A percentile compares a stretch with the other conserved stretches of the same genome.
These are phyloP conservation scores for Paramecium tetraurelia DNA, from an alignment of 73 alveolate species.

Conservation along the genomic window DNA sequence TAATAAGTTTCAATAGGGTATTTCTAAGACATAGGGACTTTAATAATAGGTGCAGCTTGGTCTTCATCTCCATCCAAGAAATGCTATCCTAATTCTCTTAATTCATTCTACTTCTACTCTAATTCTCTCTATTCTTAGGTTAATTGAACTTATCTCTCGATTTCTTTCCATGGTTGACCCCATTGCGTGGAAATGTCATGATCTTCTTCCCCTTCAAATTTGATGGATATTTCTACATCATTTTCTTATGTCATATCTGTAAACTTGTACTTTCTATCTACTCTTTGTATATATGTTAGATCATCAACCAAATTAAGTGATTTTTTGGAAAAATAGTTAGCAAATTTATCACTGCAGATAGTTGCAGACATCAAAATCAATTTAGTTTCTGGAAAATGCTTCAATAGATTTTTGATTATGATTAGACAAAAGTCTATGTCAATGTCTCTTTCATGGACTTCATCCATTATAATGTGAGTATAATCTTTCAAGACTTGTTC, in stretches of 20 bases:
- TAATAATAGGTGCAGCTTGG: conserved; percentile 13
- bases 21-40: background rate
- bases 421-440: conserved; percentile 91
- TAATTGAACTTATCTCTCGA: background rate
- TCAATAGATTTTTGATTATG: conserved; percentile 78
- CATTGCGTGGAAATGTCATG: background rate
- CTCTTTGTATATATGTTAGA: background rate
- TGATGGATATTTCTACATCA: background rate
- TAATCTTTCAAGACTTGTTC: conserved; percentile 68
- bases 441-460: conserved; percentile 97
- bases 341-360: conserved; percentile 75
- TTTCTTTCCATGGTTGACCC: conserved; percentile 43
- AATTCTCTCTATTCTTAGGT: conserved; percentile 47
- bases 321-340: conserved; percentile 78
- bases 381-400: conserved; percentile 68
- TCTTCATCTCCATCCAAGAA: conserved; percentile 56
- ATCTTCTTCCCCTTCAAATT: conserved; percentile 20
- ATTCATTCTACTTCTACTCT: conserved; percentile 33
- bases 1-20: conserved; percentile 11
- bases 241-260: background rate
- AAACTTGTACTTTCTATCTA: background rate
- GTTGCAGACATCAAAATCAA: conserved; percentile 96
- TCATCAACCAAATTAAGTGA: conserved; percentile 53
- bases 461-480: conserved; percentile 92
- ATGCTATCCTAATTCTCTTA: conserved; percentile 24